phyloP scores from a whole-genome alignment of 2,329 filamentous ascomycete species.

The Thermomyces lanuginosus region DNA sequence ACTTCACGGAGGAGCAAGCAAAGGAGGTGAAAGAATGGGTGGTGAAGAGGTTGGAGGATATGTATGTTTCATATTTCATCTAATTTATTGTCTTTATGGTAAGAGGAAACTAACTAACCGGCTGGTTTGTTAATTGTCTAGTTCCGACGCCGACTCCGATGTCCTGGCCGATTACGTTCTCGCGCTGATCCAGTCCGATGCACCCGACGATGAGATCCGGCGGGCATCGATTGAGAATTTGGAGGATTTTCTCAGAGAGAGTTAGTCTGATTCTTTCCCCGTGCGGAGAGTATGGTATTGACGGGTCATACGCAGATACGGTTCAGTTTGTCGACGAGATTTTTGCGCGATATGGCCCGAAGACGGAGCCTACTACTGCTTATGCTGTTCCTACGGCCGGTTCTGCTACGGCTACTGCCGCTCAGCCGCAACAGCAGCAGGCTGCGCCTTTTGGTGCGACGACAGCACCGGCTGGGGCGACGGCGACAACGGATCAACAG shows the following conservation, averaged over 20 bases:
- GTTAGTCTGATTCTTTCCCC: constrained; percentile 17
- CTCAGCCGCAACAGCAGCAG: constrained; percentile 12
- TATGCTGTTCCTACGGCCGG: constrained; percentile 2
- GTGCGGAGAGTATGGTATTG: background rate
- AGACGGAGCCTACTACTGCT: constrained; percentile 17
- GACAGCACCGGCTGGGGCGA: constrained; percentile 7
- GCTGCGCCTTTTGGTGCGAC: constrained; percentile 3
- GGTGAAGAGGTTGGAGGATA: constrained; percentile 41
- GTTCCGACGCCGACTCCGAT: constrained; percentile 45
- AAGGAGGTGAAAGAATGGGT: constrained; percentile 41
- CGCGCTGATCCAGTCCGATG: constrained; percentile 40
- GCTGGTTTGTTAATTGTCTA: no score
- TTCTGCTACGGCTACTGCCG: constrained; percentile 7
- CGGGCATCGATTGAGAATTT: constrained; percentile 39
- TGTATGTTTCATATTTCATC: constrained; percentile 34
- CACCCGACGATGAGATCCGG: constrained; percentile 37
- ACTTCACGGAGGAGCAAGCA: constrained; percentile 37
- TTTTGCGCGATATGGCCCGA: constrained; percentile 34
- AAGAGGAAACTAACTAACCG: no score
- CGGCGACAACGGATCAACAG: constrained; percentile 8
- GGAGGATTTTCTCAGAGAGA: constrained; percentile 41
- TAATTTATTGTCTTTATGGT: no score
- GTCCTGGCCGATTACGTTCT: constrained; percentile 47
- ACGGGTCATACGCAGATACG: constrained; percentile 27
- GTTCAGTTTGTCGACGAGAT: constrained; percentile 40